phyloP scores from a whole-genome alignment of 2,329 filamentous ascomycete species.

The Alternaria ethzedia region DNA sequence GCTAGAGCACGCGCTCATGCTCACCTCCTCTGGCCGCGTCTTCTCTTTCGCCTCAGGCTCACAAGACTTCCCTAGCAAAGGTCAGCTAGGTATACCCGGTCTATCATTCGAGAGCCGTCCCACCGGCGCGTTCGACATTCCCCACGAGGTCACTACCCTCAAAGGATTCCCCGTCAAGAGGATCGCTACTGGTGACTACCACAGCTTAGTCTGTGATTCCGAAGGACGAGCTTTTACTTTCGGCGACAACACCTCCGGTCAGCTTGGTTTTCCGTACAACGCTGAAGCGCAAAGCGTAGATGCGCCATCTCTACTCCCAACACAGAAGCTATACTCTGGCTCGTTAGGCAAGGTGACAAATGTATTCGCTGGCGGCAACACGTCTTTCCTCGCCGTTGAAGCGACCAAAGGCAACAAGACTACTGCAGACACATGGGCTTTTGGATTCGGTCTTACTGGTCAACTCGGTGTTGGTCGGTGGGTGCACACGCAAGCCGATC shows the following conservation, averaged over 20 bases:
- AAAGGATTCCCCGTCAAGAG: constrained; percentile 73
- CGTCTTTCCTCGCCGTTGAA: constrained; percentile 87
- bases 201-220: constrained; percentile 79
- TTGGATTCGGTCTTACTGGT: constrained; percentile 84
- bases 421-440: constrained; percentile 82
- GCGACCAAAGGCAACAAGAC: constrained; percentile 67
- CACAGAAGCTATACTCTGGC: constrained; percentile 74
- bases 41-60: constrained; percentile 87
- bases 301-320: constrained; percentile 72
- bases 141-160: constrained; percentile 77
- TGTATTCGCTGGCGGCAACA: constrained; percentile 84
- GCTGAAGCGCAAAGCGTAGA: constrained; percentile 68
- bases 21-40: constrained; percentile 83
- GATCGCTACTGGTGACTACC: constrained; percentile 84
- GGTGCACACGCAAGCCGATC: constrained; percentile 82
- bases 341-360: constrained; percentile 72
- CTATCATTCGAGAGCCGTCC: constrained; percentile 81
- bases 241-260: constrained; percentile 90
- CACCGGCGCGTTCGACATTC: constrained; percentile 76
- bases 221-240: constrained; percentile 83
- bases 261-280: constrained; percentile 80
- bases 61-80: constrained; percentile 77
- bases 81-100: constrained; percentile 86
- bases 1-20: constrained; percentile 82
- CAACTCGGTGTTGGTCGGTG: constrained; percentile 84